phyloP scores from a whole-genome alignment of 805 yeast species.

The Spathaspora gorwiae region DNA sequence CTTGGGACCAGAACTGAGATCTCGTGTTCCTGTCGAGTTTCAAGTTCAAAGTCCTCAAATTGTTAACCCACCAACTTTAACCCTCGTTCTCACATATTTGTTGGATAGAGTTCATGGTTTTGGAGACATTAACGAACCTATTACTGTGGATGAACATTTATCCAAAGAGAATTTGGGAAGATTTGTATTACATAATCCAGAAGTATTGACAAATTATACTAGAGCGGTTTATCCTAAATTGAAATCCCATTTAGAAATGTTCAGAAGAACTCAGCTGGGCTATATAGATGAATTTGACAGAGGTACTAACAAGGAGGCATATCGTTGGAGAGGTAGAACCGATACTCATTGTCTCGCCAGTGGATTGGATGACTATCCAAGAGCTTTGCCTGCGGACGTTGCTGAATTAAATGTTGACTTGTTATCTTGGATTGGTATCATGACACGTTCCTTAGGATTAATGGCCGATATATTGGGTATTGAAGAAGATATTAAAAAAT shows the following conservation, averaged over 20 bases:
- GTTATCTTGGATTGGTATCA: slow-evolving; percentile 88
- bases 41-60: slow-evolving; percentile 81
- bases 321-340: slow-evolving; percentile 93
- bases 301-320: slow-evolving; percentile 51
- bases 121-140: slow-evolving; percentile 28
- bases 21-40: slow-evolving; percentile 80
- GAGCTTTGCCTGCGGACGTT: slow-evolving; percentile 72
- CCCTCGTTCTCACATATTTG: slow-evolving; percentile 63
- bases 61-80: slow-evolving; percentile 93
- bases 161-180: slow-evolving; percentile 36
- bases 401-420: slow-evolving; percentile 91
- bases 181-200: slow-evolving; percentile 54
- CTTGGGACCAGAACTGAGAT: slow-evolving; percentile 84
- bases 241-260: slow-evolving; percentile 78
- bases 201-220: slow-evolving; percentile 56
- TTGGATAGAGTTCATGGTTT: slow-evolving; percentile 29
- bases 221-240: slow-evolving; percentile 69
- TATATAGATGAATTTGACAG: slow-evolving; percentile 68
- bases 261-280: slow-evolving; percentile 76
- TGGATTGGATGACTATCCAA: slow-evolving; percentile 94
- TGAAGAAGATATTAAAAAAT: slow-evolving; percentile 54
- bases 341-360: slow-evolving; percentile 81
- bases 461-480: slow-evolving; percentile 63
- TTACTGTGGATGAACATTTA: slow-evolving; percentile 10
- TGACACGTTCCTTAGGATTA: slow-evolving; percentile 76